Evolutionary conservation across 257 asterid genomes (phyloP).

Genomic region (Knoxia roxburghii): DNA sequence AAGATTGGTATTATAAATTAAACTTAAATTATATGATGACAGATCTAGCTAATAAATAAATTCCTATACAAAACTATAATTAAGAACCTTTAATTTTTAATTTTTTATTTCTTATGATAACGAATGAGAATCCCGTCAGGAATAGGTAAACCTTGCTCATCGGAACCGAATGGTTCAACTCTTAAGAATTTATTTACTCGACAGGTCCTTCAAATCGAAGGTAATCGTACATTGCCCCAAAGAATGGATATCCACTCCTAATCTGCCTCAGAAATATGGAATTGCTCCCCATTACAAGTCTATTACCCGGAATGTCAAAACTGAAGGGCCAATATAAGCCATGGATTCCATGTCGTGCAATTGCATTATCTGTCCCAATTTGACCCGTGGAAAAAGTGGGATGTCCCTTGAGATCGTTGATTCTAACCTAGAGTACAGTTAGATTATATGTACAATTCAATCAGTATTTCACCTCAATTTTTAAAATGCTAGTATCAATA

Average conservation of each 20-base stretch:
- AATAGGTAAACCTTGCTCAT: too few species aligned
- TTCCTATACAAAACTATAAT: too few species aligned
- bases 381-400: slow-evolving; percentile 38
- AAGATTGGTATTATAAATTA: too few species aligned
- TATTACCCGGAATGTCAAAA: slow-evolving; percentile 30
- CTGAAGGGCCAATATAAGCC: slow-evolving; percentile 43
- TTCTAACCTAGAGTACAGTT: slow-evolving; percentile 49
- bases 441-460: too few species aligned
- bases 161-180: too few species aligned
- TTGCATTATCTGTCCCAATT: slow-evolving; percentile 64
- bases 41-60: too few species aligned
- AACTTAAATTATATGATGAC: too few species aligned
- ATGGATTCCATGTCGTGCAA: slow-evolving; percentile 84
- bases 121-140: too few species aligned
- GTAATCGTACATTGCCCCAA: slow-evolving; percentile 64
- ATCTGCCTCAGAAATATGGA: slow-evolving; percentile 46
- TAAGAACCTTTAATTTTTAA: too few species aligned
- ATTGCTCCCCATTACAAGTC: slow-evolving; percentile 43
- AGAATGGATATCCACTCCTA: slow-evolving; percentile 28
- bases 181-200: background rate
- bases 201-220: slow-evolving; percentile 62
- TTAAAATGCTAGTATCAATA: too few species aligned
- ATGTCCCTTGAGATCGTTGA: slow-evolving; percentile 25
- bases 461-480: too few species aligned
- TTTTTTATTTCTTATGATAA: too few species aligned